Evolutionary conservation across 2,329 filamentous ascomycete genomes (phyloP).

Genomic region (Rhytidhysteron rufulum): DNA sequence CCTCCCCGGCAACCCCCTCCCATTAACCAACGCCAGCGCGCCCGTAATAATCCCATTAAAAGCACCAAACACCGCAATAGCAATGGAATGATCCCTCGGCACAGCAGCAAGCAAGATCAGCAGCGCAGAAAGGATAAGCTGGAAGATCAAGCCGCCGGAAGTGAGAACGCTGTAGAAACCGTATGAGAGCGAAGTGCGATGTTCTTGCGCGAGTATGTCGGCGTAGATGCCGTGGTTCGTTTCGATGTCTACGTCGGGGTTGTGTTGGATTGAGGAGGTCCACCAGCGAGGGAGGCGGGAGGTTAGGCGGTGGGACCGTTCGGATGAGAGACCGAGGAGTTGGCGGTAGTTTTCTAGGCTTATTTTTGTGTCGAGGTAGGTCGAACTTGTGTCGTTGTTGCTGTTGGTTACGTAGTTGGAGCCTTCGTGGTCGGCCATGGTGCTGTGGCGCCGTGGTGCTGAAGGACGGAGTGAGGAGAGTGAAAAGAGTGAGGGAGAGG

Average conservation of each 20-base stretch:
- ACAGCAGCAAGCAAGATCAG: conserved; percentile 34
- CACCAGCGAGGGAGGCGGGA: conserved; percentile 10
- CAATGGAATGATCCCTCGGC: conserved; percentile 21
- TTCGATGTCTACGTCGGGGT: conserved; percentile 8
- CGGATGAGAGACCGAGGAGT: conserved; percentile 11
- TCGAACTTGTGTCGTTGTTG: background rate
- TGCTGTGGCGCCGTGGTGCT: background rate
- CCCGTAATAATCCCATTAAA: conserved; percentile 31
- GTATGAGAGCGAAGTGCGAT: conserved; percentile 10
- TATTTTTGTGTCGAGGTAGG: conserved; percentile 11
- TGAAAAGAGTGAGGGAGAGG: background rate
- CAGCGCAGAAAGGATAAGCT: conserved; percentile 30
- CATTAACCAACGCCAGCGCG: conserved; percentile 29
- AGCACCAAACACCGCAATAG: conserved; percentile 28
- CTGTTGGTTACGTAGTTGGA: background rate
- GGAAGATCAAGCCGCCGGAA: conserved; percentile 26
- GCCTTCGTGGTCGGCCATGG: background rate
- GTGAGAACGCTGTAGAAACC: conserved; percentile 23
- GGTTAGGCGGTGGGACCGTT: conserved; percentile 4
- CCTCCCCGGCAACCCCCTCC: conserved; percentile 33
- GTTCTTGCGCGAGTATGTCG: conserved; percentile 11
- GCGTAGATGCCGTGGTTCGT: conserved; percentile 13
- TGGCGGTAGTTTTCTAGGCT: conserved; percentile 14
- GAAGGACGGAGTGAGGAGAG: too few relatives aligned
- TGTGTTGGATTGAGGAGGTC: conserved; percentile 6